Conservation (phyloP, 225 moss, liverwort and hornwort species). For the Pseudisothecium myosuroides region DNA sequence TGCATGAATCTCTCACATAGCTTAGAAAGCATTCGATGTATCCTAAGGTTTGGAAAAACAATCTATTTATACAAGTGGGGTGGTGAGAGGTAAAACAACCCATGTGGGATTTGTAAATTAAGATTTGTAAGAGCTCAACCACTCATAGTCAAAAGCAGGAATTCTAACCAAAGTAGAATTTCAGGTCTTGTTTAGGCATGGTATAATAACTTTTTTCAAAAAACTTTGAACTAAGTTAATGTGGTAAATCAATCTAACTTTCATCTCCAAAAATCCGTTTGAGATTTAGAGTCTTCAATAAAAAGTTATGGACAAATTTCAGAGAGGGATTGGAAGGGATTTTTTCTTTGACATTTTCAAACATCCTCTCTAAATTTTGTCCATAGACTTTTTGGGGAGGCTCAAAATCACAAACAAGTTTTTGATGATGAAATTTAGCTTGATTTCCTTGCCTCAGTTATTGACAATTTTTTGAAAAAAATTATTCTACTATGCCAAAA, state of each 20-base stretch:
- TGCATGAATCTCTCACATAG: neutral
- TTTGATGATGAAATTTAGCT: rapidly evolving
- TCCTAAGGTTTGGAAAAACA: rapidly evolving
- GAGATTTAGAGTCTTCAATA: rapidly evolving
- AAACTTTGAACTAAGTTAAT: too few relatives aligned
- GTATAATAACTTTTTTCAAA: neutral
- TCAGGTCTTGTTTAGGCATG: neutral
- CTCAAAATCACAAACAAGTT: rapidly evolving
- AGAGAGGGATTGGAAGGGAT: rapidly evolving
- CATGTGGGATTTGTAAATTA: neutral
- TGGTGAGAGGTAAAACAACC: neutral
- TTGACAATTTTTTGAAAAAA: neutral
- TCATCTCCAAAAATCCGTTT: too few relatives aligned
- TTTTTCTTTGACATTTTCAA: neutral
- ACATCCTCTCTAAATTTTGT: neutral
- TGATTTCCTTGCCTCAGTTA: too few relatives aligned
- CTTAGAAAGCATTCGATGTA: rapidly evolving
- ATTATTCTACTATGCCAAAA: neutral
- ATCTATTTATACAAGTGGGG: too few relatives aligned
- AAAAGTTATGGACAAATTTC: neutral
- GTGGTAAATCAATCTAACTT: neutral
- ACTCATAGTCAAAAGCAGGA: rapidly evolving
- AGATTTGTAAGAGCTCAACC: rapidly evolving
- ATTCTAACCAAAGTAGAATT: neutral
- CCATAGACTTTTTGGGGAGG: neutral